Percentiles rank a stretch among this genome's conserved stretches.
These are phyloP conservation scores for Pochonia chlamydosporia DNA, from an alignment of 2,329 filamentous ascomycete genomes.

Conservation along the genomic window DNA sequence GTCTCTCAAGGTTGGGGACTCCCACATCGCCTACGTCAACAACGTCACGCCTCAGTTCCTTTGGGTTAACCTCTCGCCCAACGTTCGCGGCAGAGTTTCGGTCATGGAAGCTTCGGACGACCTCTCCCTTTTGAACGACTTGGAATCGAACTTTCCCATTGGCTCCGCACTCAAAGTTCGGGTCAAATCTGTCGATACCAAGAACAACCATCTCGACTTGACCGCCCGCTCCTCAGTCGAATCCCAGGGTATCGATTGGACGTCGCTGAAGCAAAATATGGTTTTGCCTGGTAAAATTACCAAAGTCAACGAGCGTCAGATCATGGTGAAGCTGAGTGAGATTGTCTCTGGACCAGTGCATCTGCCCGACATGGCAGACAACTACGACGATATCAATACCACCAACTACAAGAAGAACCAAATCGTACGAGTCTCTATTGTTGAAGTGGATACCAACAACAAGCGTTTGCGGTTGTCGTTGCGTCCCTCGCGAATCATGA, in stretches of 20 bases:
- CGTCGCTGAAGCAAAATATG: slow-evolving; percentile 70
- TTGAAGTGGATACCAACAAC: slow-evolving; percentile 74
- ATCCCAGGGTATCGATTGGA: slow-evolving; percentile 52
- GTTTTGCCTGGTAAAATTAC: slow-evolving; percentile 79
- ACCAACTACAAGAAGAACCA: slow-evolving; percentile 75
- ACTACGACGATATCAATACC: slow-evolving; percentile 76
- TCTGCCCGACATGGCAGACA: slow-evolving; percentile 77
- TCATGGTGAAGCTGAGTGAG: slow-evolving; percentile 82
- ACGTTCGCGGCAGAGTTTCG: slow-evolving; percentile 76
- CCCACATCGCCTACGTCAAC: slow-evolving; percentile 82
- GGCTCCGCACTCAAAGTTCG: slow-evolving; percentile 82
- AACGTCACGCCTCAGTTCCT: slow-evolving; percentile 74
- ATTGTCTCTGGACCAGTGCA: slow-evolving; percentile 72
- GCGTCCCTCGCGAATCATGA: slow-evolving; percentile 82
- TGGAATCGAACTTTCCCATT: slow-evolving; percentile 76
- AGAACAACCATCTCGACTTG: slow-evolving; percentile 74
- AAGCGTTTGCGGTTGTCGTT: slow-evolving; percentile 79
- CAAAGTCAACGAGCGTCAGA: slow-evolving; percentile 75
- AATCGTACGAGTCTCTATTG: slow-evolving; percentile 78
- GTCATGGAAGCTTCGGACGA: slow-evolving; percentile 85
- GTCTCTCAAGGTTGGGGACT: slow-evolving; percentile 65
- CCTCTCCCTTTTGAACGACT: slow-evolving; percentile 67
- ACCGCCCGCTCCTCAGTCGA: slow-evolving; percentile 61
- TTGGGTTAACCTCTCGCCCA: slow-evolving; percentile 88
- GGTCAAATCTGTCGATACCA: slow-evolving; percentile 67